Conservation (phyloP, 495 filamentous ascomycete genomes). For the Sphaerosporella brunnea region DNA sequence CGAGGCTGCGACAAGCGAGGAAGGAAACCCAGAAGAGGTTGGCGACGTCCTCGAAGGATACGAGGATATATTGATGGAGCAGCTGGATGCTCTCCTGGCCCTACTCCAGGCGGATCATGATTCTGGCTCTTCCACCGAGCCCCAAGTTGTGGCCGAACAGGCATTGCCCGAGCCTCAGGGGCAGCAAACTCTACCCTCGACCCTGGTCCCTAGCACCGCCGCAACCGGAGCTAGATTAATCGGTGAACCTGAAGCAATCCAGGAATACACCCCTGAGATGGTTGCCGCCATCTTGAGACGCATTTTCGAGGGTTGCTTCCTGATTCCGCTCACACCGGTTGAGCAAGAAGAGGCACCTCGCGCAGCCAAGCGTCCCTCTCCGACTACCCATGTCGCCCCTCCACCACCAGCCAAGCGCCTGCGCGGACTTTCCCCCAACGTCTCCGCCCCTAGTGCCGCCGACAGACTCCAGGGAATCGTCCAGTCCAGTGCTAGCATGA, state of each 20-base stretch:
- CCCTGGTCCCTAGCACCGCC: not conserved
- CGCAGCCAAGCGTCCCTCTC: constrained; percentile 7
- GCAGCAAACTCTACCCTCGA: not conserved
- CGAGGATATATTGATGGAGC: no score
- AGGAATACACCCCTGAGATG: constrained; percentile 16
- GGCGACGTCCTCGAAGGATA: no score
- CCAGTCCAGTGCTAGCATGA: not conserved
- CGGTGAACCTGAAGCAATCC: no score
- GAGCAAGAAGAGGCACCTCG: not conserved
- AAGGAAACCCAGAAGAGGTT: no score
- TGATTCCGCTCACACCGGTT: not conserved
- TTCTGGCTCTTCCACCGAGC: no score
- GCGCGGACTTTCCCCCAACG: constrained; percentile 6
- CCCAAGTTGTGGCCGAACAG: no score
- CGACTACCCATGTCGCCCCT: constrained; percentile 4
- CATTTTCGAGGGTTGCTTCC: constrained; percentile 12
- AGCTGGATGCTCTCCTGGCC: no score
- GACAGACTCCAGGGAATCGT: constrained; percentile 15
- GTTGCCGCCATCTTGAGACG: constrained; percentile 14
- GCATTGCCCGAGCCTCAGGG: not conserved
- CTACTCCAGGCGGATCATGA: no score
- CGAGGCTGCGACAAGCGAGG: no score
- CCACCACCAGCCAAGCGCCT: constrained; percentile 9
- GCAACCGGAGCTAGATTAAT: constrained; percentile 5
- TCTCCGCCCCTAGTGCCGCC: constrained; percentile 8